Percentiles rank a stretch among this genome's conserved stretches.
Evolutionary conservation across 768 basidiomycete species (phyloP).

Genomic region (Termitomyces sp.): DNA sequence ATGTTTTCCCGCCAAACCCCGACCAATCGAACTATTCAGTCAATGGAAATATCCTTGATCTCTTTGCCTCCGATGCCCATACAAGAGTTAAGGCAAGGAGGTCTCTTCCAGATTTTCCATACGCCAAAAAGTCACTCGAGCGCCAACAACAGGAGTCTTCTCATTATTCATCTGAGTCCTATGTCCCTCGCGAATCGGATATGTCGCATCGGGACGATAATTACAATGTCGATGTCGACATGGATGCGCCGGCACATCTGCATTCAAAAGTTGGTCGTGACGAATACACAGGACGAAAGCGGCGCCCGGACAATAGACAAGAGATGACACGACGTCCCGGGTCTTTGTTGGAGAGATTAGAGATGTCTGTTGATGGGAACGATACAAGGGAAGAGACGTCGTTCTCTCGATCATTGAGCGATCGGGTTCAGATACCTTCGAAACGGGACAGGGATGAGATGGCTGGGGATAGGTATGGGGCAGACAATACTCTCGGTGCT

Average conservation of each 20-base stretch:
- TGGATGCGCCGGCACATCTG: neutral
- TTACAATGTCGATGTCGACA: neutral
- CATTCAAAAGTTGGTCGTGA: neutral
- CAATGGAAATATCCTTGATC: neutral
- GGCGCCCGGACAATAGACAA: conserved; percentile 9
- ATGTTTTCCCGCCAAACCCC: conserved; percentile 15
- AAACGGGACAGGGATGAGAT: conserved; percentile 39
- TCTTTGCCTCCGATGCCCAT: neutral
- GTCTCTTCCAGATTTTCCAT: neutral
- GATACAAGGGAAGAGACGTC: conserved; percentile 4
- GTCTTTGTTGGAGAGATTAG: conserved; percentile 33
- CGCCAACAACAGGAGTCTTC: neutral
- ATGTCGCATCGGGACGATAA: neutral
- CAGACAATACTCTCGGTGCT: conserved; percentile 22
- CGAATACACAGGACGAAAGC: neutral
- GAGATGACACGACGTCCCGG: conserved; percentile 17
- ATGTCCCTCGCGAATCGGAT: neutral
- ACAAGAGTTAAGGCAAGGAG: neutral
- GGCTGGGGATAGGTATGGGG: conserved; percentile 8
- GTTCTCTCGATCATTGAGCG: conserved; percentile 29
- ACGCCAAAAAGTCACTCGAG: neutral
- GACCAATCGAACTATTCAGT: conserved; percentile 8
- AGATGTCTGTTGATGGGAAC: conserved; percentile 19
- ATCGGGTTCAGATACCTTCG: conserved; percentile 35
- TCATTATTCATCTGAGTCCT: neutral